Base-by-base conservation (phyloP, 2,329 filamentous ascomycete genomes). In the Lachnellula suecica region DNA sequence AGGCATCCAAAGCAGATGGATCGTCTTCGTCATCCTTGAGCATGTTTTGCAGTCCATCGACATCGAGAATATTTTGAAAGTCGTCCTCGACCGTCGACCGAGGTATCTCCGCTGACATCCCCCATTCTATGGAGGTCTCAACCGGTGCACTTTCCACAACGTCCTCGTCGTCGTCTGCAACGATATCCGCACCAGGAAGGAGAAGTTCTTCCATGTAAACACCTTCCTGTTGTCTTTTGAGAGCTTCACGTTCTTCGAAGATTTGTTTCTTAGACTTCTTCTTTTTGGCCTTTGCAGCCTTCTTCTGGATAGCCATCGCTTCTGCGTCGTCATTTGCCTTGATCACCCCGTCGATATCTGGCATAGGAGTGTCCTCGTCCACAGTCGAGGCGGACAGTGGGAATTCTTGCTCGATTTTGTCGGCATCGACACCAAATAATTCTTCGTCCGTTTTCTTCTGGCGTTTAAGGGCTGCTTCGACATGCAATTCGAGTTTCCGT, bases 381-480 rank as follows among this genome's bases (percentile, higher is more conserved):
- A 58, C 51, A 15, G 62, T 59, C 19, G 52, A 58, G 23, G 62
- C 63, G 34, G 60, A 59, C 10, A 74, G 70, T 15, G 75, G 72
- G 47, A 78, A 72, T 27, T 79, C 77, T 25, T 73, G 70, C 49
- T 79, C 78, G 20, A 82, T 74, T 51, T 74, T 76, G 46, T 77
- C 75, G 20, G 82, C 75, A 29, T 79, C 81, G 41, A 88, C 75
- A 13, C 82, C 84, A 65, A 91, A 91, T 4, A 93, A 76, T 61
- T 91, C 88, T 62, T 93, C 89, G 52, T 92, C 89, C 0, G 78
- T 78, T 67, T 90, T 91, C 73, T 91, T 93, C 63, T 87, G 88
- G 44, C 89, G 84, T 70, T 96, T 94, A 46, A 88, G 82, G 43
- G 86, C 81, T 49, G 81, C 80, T 52, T 88, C 82, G 19, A 89